Base-by-base conservation (phyloP, 345 rosid species). In the Citrus medica region DNA sequence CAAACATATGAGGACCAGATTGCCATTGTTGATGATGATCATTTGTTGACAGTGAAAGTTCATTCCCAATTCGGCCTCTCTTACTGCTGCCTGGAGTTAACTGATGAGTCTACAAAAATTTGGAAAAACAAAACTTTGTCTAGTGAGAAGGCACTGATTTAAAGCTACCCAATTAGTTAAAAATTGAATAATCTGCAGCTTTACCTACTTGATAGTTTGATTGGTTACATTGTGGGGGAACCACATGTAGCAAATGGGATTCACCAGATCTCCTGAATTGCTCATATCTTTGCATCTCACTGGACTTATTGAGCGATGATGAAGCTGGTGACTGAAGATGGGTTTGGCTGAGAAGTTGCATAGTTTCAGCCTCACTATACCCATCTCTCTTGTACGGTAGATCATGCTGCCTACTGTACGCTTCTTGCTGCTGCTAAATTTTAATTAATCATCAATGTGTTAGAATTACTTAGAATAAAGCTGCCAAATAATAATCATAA, bases 51-150 rank as follows among this genome's bases (percentile, higher is more conserved):
- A 89, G 80, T 2, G 96, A 86, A 22, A 93, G 92, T 74, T 91
- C 95, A 55, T 88, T 86, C 33, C 93, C 91, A n/a, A 82, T 72
- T 76, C 85, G 81, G 35, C 87, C 89, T 79, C 87, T 90, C 46
- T 82, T 87, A 80, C 94, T 84, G 85, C 86, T 85, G 91, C 96
- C 88, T 66, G 85, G 85, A 84, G 22, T 53, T 53, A 82, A 82
- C 78, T 86, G 88, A 76, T 84, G 88, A 76, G 75, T 72, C 87
- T 73, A 71, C 32, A 60, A 32, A 51, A 32, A 65, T 21, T n/a
- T 21, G 66, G 38, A 55, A 61, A 33, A 40, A 59, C 10, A 13
- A 71, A 24, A 24, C 30, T 63, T 14, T 27, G 2, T 40, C 51
- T 0, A 9, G 65, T 17, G 3, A 21, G 60, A 46, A 66, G 9